Conservation (phyloP, 2,329 filamentous ascomycete species). For the Berkeleyomyces rouxiae region DNA sequence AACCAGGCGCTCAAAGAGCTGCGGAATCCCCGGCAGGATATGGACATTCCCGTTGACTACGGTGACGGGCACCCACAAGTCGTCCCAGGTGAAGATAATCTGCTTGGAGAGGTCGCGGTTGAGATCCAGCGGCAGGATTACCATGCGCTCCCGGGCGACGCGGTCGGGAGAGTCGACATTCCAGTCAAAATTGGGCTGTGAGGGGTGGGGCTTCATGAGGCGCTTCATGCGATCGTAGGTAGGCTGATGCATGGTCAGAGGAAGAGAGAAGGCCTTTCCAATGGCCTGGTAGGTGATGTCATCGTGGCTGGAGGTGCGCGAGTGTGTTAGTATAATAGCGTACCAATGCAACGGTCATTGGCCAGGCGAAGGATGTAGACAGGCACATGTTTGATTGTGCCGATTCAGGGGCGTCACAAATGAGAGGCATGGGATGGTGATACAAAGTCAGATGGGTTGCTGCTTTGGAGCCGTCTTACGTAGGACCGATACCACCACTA, state of each 20-base stretch:
- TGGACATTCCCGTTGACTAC: conserved; percentile 89
- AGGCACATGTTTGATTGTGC: not conserved
- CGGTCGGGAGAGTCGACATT: conserved; percentile 62
- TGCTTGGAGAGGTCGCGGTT: conserved; percentile 49
- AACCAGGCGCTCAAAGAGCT: conserved; percentile 62
- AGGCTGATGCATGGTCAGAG: conserved; percentile 58
- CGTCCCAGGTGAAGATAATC: conserved; percentile 60
- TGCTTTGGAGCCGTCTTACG: conserved; percentile 36
- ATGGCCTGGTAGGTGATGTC: conserved; percentile 96
- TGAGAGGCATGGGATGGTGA: not conserved
- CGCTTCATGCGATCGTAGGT: conserved; percentile 71
- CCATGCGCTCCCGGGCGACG: conserved; percentile 78
- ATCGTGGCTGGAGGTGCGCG: conserved; percentile 51
- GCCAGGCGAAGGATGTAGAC: not conserved
- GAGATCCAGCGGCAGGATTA: conserved; percentile 64
- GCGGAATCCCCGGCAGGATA: conserved; percentile 78
- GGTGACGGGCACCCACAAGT: conserved; percentile 78
- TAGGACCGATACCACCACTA: conserved; percentile 85
- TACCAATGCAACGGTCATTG: not conserved
- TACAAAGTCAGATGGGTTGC: not conserved
- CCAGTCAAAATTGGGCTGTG: conserved; percentile 67
- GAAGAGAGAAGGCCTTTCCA: conserved; percentile 69
- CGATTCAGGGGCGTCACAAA: not conserved
- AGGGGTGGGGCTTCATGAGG: conserved; percentile 56
- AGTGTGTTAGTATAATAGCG: not conserved